Evolutionary conservation across 805 yeast species (phyloP).

Genomic region (Middelhovenomyces tepae): DNA sequence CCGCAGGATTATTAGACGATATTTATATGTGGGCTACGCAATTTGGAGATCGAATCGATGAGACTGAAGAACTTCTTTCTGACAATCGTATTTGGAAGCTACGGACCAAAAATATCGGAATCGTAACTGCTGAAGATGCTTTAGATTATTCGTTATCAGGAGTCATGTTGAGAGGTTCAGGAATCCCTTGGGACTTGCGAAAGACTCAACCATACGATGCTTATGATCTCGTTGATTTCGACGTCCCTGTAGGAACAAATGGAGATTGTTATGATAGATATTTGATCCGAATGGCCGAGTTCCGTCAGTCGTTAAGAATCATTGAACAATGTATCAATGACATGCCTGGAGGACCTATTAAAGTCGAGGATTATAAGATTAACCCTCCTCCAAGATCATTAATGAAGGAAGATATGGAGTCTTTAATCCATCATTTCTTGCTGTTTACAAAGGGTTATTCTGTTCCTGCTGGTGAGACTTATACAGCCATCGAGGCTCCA

Average conservation of each 20-base stretch:
- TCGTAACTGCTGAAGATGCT: slow-evolving; percentile 79
- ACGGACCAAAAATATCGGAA: slow-evolving; percentile 74
- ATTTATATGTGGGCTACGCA: slow-evolving; percentile 95
- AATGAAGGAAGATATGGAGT: slow-evolving; percentile 92
- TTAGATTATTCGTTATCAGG: slow-evolving; percentile 73
- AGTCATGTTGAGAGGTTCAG: slow-evolving; percentile 87
- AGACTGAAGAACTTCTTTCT: slow-evolving; percentile 79
- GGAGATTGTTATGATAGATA: slow-evolving; percentile 93
- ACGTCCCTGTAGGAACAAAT: slow-evolving; percentile 74
- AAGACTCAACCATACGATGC: slow-evolving; percentile 87
- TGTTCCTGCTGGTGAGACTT: slow-evolving; percentile 86
- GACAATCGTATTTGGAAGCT: slow-evolving; percentile 90
- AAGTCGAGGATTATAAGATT: slow-evolving; percentile 83
- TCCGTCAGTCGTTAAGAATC: slow-evolving; percentile 82
- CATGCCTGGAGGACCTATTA: slow-evolving; percentile 88
- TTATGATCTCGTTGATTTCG: slow-evolving; percentile 77
- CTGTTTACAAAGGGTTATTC: slow-evolving; percentile 81
- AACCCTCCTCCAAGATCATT: slow-evolving; percentile 70
- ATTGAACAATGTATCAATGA: slow-evolving; percentile 84
- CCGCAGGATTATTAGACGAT: slow-evolving; percentile 79
- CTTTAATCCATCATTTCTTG: slow-evolving; percentile 81
- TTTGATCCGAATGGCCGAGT: slow-evolving; percentile 82
- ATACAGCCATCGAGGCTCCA: slow-evolving; percentile 88
- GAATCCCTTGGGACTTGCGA: slow-evolving; percentile 79
- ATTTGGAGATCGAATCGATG: slow-evolving; percentile 87